These are phyloP conservation scores for Ascosphaera pollenicola DNA, from an alignment of 2,329 filamentous ascomycete species.

Conservation along the genomic window DNA sequence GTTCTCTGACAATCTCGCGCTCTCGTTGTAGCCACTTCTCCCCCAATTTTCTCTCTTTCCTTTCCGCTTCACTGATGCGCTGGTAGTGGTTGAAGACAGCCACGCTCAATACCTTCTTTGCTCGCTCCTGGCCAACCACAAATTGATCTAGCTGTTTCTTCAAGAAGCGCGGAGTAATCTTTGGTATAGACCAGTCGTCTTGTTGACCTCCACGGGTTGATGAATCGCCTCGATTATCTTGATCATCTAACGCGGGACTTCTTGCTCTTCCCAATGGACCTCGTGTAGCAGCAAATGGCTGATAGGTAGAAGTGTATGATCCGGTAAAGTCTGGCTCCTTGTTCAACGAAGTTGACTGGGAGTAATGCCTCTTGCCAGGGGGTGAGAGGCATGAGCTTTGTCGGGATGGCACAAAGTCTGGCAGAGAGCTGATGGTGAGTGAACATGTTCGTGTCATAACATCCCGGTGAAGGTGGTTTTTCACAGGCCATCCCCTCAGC, in stretches of 20 bases:
- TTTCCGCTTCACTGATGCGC: constrained; percentile 51
- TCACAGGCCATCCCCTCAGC: not conserved
- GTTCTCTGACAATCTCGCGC: not conserved
- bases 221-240: not conserved
- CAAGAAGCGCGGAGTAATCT: constrained; percentile 41
- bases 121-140: constrained; percentile 84
- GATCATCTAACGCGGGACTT: not conserved
- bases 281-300: not conserved
- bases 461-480: not conserved
- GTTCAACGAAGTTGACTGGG: not conserved
- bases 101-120: constrained; percentile 75
- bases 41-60: constrained; percentile 51
- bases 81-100: constrained; percentile 97
- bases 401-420: not conserved
- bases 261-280: not conserved
- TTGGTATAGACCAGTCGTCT: not conserved
- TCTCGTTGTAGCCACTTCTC: constrained; percentile 51
- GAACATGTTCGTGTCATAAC: not conserved
- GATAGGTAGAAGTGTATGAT: not conserved
- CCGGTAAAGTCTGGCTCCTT: not conserved
- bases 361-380: not conserved
- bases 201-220: not conserved
- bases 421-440: not conserved
- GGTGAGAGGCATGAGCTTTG: not conserved
- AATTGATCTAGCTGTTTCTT: constrained; percentile 90